These are phyloP conservation scores for Westerdykella ornata DNA, from an alignment of 2,329 filamentous ascomycete genomes.

Conservation along the genomic window DNA sequence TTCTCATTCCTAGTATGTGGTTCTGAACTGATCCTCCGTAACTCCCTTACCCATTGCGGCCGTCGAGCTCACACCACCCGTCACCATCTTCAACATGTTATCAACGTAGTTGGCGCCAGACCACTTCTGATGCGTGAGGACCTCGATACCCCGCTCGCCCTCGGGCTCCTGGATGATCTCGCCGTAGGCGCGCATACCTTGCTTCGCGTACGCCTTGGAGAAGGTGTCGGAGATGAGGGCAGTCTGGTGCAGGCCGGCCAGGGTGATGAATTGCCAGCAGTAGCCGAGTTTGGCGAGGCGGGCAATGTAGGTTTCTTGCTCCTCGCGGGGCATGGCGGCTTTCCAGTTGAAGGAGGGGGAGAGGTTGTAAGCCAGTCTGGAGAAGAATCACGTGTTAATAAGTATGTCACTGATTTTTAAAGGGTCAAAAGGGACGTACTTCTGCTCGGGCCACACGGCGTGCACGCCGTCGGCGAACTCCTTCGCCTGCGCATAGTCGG, in stretches of 20 bases:
- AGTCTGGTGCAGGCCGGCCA: conserved; percentile 91
- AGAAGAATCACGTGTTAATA: conserved; percentile 4
- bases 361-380: conserved; percentile 93
- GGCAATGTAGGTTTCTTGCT: conserved; percentile 96
- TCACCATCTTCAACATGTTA: conserved; percentile 94
- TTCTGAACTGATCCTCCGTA: conserved; percentile 89
- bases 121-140: conserved; percentile 99
- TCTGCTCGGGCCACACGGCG: conserved; percentile 90
- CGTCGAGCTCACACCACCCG: conserved; percentile 82
- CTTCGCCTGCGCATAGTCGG: conserved; percentile 82
- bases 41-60: conserved; percentile 97
- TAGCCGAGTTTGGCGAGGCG: conserved; percentile 83
- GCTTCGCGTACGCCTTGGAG: conserved; percentile 68
- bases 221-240: conserved; percentile 89
- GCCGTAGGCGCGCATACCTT: conserved; percentile 94
- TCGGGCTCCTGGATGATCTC: conserved; percentile 97
- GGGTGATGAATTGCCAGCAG: conserved; percentile 99
- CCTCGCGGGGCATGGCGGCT: conserved; percentile 79
- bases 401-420: conserved; percentile 1
- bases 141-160: conserved; percentile 83
- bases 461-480: conserved; percentile 93
- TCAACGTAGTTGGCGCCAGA: conserved; percentile 91
- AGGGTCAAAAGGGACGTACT: conserved; percentile 51
- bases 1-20: neutral
- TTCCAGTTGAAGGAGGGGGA: conserved; percentile 99